Percentiles rank a stretch among this genome's conserved stretches.
phyloP scores from a whole-genome alignment of 1,139 yeast genomes.

The Yamadazyma trypodendri region DNA sequence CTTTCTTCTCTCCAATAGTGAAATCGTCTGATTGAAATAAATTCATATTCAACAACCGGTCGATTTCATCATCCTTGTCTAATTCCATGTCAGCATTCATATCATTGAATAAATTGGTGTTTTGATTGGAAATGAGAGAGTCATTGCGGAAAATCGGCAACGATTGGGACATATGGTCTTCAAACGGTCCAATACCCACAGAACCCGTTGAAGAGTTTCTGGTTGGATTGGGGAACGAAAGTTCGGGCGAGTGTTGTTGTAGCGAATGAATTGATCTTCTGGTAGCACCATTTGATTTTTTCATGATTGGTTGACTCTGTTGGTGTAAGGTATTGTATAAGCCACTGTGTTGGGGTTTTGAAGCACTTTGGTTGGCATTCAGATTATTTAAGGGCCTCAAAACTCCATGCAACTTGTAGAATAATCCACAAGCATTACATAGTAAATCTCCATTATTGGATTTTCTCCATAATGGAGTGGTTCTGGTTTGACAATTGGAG shows the following conservation, averaged over 20 bases:
- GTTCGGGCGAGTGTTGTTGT: conserved; percentile 1
- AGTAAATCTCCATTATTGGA: conserved; percentile 44
- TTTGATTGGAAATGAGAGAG: conserved; percentile 23
- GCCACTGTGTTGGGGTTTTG: conserved; percentile 5
- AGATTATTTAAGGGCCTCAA: conserved; percentile 36
- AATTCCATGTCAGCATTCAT: conserved; percentile 12
- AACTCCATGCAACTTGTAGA: conserved; percentile 46
- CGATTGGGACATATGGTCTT: conserved; percentile 6
- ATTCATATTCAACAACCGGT: conserved; percentile 39
- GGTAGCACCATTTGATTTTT: not conserved
- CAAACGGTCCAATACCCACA: not conserved
- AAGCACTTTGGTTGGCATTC: conserved; percentile 3
- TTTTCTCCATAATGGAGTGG: conserved; percentile 50
- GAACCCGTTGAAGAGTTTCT: not conserved
- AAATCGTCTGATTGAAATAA: conserved; percentile 36
- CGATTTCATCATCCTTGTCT: conserved; percentile 35
- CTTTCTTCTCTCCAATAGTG: conserved; percentile 18
- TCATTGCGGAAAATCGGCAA: conserved; percentile 16
- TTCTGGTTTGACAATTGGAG: conserved; percentile 44
- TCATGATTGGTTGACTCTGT: not conserved
- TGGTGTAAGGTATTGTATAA: conserved; percentile 9
- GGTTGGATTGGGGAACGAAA: not conserved
- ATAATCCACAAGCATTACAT: conserved; percentile 50
- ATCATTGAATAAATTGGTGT: conserved; percentile 25
- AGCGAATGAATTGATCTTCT: conserved; percentile 1